Evolutionary conservation across 2,329 filamentous ascomycete species (phyloP).

Genomic region (Leptographium wingfieldii): DNA sequence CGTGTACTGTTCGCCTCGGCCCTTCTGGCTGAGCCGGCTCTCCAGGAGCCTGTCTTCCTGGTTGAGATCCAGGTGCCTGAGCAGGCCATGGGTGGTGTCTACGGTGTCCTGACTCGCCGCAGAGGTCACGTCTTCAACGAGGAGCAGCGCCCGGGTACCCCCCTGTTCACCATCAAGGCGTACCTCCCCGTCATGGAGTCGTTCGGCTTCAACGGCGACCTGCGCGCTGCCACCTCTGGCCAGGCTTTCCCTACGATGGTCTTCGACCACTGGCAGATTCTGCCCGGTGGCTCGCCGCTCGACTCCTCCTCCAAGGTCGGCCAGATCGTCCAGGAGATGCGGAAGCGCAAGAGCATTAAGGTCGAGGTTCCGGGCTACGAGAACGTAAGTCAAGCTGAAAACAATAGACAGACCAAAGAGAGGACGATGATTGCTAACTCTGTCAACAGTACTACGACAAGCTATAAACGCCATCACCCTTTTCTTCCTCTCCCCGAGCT

Average conservation of each 20-base stretch:
- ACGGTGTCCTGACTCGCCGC: slow-evolving; percentile 93
- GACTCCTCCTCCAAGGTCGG: slow-evolving; percentile 74
- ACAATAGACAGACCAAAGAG: no score
- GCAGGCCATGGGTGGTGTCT: slow-evolving; percentile 98
- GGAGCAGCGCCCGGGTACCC: slow-evolving; percentile 96
- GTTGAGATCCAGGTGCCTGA: slow-evolving; percentile 99
- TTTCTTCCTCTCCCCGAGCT: slow-evolving; percentile 4
- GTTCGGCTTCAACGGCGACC: slow-evolving; percentile 88
- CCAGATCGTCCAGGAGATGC: slow-evolving; percentile 73
- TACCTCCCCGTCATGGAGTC: slow-evolving; percentile 29
- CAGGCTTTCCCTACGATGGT: slow-evolving; percentile 99
- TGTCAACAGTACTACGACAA: slow-evolving; percentile 88
- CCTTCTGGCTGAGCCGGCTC: slow-evolving; percentile 79
- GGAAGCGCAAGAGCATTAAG: slow-evolving; percentile 99
- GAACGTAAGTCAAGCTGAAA: slow-evolving; percentile 63
- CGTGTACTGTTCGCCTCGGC: slow-evolving; percentile 92
- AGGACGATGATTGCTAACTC: background rate
- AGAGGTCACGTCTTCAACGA: slow-evolving; percentile 99
- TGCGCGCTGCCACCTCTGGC: slow-evolving; percentile 83
- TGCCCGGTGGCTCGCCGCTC: slow-evolving; percentile 85
- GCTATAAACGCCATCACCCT: slow-evolving; percentile 54
- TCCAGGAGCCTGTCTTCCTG: slow-evolving; percentile 96
- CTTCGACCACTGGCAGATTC: slow-evolving; percentile 97
- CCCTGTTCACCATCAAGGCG: slow-evolving; percentile 82
- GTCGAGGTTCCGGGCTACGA: slow-evolving; percentile 80